Percentiles rank a stretch among this genome's conserved stretches.
Conservation (phyloP, 2,329 filamentous ascomycete genomes). For the Xylaria sp. region DNA sequence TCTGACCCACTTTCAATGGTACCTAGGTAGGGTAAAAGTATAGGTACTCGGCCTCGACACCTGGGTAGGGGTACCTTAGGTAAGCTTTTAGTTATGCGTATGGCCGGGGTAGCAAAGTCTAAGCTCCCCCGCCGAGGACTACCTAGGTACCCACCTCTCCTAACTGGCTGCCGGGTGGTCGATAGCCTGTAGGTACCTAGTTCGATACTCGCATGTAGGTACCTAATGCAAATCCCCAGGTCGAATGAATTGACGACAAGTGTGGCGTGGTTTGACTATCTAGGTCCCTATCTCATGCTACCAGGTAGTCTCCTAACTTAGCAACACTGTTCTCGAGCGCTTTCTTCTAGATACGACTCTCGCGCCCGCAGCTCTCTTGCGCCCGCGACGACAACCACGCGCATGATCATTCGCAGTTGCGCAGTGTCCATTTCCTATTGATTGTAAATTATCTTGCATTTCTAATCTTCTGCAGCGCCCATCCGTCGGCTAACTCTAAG, state of each 20-base stretch:
- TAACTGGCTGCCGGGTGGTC: neutral
- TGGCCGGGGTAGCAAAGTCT: too few species aligned
- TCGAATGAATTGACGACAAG: constrained; percentile 38
- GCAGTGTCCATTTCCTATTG: neutral
- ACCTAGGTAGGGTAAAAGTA: too few species aligned
- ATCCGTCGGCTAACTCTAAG: neutral
- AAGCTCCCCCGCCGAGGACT: too few species aligned
- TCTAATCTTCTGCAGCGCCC: neutral
- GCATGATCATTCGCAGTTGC: neutral
- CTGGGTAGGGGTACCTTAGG: neutral
- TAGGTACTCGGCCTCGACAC: too few species aligned
- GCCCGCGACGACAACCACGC: neutral
- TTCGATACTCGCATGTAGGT: neutral
- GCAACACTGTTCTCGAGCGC: neutral
- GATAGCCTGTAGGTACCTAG: too few species aligned
- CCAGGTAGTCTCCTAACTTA: too few species aligned
- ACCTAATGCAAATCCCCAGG: constrained; percentile 15
- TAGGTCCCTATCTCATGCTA: too few species aligned
- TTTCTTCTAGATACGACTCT: neutral
- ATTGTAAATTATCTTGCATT: neutral
- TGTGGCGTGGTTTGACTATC: constrained; percentile 28
- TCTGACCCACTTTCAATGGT: too few species aligned
- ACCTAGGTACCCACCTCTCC: neutral
- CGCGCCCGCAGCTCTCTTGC: neutral
- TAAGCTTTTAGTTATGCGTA: too few species aligned